Conservation (phyloP, 768 basidiomycete species). For the Chiua virens region DNA sequence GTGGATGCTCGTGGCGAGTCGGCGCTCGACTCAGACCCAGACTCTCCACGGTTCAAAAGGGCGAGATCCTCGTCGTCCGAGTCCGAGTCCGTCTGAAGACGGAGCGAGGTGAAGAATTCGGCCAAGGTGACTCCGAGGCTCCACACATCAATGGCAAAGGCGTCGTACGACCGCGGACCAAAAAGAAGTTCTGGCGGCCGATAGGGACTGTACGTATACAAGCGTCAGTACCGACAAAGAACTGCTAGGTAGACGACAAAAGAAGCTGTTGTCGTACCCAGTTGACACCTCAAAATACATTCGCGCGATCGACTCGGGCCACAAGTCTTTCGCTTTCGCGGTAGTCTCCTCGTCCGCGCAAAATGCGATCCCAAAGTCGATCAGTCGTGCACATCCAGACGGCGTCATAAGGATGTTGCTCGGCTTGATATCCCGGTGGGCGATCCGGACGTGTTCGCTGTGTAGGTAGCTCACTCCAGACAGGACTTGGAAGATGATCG, state of each 20-base stretch:
- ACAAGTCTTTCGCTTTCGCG: conserved; percentile 46
- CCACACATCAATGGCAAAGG: conserved; percentile 79
- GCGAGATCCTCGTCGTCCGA: conserved; percentile 36
- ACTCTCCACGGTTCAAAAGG: conserved; percentile 14
- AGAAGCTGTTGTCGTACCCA: conserved; percentile 54
- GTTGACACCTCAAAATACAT: conserved; percentile 88
- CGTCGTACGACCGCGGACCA: conserved; percentile 65
- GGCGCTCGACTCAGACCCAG: conserved; percentile 25
- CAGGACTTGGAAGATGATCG: conserved; percentile 68
- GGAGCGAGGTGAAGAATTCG: conserved; percentile 74
- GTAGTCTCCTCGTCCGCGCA: conserved; percentile 25
- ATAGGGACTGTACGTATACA: conserved; percentile 54
- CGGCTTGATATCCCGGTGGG: conserved; percentile 89
- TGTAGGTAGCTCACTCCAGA: conserved; percentile 72
- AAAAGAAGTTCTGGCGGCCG: conserved; percentile 91
- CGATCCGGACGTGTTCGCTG: conserved; percentile 45
- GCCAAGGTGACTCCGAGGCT: conserved; percentile 74
- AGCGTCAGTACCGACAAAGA: background rate
- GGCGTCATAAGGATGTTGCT: conserved; percentile 68
- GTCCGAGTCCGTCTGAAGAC: conserved; percentile 36
- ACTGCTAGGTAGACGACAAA: background rate
- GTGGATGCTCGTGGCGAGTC: conserved; percentile 14
- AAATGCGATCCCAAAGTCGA: conserved; percentile 84
- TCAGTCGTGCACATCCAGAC: conserved; percentile 64
- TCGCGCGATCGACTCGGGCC: conserved; percentile 57